Evolutionary conservation across 129 eudicot species (phyloP).

Genomic region (Centrapalus pauciflorus): DNA sequence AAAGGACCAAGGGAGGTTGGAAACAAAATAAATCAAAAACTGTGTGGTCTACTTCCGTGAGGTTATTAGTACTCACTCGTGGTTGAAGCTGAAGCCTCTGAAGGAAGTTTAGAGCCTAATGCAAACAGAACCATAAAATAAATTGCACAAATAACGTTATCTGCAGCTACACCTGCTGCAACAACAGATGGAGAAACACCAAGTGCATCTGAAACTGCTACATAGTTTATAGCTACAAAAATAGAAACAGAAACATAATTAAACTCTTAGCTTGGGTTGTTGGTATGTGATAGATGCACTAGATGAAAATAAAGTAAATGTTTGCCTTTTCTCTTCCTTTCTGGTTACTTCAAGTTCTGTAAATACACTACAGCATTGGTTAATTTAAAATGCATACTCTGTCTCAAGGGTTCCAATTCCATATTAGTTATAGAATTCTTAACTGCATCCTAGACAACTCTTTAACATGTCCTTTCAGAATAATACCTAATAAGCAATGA

Average conservation of each 20-base stretch:
- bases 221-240: constrained; percentile 74
- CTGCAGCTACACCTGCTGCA: constrained; percentile 96
- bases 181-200: constrained; percentile 61
- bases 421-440: too few species aligned
- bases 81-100: constrained; percentile 41
- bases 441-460: too few species aligned
- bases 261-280: not conserved
- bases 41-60: too few species aligned
- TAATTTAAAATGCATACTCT: not conserved
- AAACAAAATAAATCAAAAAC: too few species aligned
- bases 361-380: not conserved
- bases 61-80: constrained; percentile 28
- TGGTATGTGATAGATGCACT: not conserved
- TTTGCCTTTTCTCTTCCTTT: not conserved
- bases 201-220: constrained; percentile 81
- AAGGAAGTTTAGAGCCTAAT: constrained; percentile 67
- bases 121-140: constrained; percentile 69
- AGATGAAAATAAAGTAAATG: not conserved
- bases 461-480: too few species aligned
- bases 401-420: too few species aligned
- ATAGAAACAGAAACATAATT: constrained; percentile 9
- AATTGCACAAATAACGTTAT: constrained; percentile 74
- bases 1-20: too few species aligned
- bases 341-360: not conserved
- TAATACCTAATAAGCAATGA: too few species aligned